Evolutionary conservation across 164 flowering plant species (phyloP).

Genomic region (Vitis cinerea): DNA sequence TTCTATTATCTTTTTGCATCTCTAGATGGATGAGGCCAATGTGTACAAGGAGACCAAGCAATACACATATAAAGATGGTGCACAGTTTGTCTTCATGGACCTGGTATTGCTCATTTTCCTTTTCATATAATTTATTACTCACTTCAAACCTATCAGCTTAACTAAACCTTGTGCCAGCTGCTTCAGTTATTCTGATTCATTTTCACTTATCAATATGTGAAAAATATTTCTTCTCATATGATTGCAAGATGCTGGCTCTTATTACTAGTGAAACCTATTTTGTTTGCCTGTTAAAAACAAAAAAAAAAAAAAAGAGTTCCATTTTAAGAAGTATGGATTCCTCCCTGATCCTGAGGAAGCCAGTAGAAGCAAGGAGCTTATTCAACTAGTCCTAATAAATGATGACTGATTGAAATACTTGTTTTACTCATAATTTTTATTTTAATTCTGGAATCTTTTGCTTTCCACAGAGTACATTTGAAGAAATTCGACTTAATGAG

Average conservation of each 20-base stretch:
- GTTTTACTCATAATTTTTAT: neutral
- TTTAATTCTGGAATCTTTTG: neutral
- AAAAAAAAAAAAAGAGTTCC: too few relatives aligned
- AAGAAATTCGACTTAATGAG: conserved; percentile 79
- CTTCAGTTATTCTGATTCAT: too few relatives aligned
- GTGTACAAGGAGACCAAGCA: conserved; percentile 89
- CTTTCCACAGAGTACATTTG: conserved; percentile 58
- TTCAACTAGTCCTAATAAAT: neutral
- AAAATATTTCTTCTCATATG: too few relatives aligned
- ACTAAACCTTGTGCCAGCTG: too few relatives aligned
- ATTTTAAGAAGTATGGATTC: neutral
- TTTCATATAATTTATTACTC: neutral
- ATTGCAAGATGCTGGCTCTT: too few relatives aligned
- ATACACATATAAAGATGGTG: conserved; percentile 88
- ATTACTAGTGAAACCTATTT: too few relatives aligned
- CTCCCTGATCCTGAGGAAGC: neutral
- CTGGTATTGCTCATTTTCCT: conserved; percentile 44
- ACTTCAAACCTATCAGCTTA: neutral
- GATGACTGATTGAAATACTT: neutral
- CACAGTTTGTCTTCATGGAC: conserved; percentile 92
- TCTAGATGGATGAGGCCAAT: conserved; percentile 69
- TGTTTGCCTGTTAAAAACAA: too few relatives aligned
- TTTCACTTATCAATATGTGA: neutral
- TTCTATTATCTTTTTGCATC: conserved; percentile 1
- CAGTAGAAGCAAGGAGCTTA: neutral